These are phyloP conservation scores for Spergularia azorica DNA, from an alignment of 179 eudicot species.

Conservation along the genomic window DNA sequence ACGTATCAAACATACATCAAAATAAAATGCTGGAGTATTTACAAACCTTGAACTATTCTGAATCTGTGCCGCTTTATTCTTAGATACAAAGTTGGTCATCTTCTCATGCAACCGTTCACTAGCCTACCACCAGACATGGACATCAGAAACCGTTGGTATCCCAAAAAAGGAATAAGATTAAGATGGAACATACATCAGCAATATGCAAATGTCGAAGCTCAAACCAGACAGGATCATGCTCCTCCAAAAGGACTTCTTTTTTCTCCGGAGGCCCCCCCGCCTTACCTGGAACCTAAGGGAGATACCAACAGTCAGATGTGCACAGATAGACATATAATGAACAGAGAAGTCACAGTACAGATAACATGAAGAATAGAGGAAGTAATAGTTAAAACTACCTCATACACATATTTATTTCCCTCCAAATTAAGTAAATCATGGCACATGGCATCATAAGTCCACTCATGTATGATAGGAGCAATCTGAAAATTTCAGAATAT, in stretches of 20 bases:
- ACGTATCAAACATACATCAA: constrained; percentile 4
- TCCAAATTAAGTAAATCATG: constrained; percentile 81
- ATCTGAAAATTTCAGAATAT: constrained; percentile 50
- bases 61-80: constrained; percentile 93
- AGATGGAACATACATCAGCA: constrained; percentile 76
- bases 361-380: not conserved
- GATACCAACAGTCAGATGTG: constrained; percentile 9
- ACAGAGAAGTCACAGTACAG: constrained; percentile 8
- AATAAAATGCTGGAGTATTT: constrained; percentile 14
- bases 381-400: constrained; percentile 47
- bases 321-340: not conserved
- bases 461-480: constrained; percentile 96
- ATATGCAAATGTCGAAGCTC: constrained; percentile 96
- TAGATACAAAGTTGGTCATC: constrained; percentile 85
- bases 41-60: constrained; percentile 86
- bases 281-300: constrained; percentile 71
- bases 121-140: constrained; percentile 64
- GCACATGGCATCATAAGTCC: constrained; percentile 99
- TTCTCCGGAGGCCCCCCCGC: constrained; percentile 76
- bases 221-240: constrained; percentile 94
- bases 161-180: not conserved
- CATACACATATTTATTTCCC: constrained; percentile 89
- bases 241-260: constrained; percentile 92
- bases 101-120: constrained; percentile 91
- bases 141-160: constrained; percentile 26